These are phyloP conservation scores for Termitomyces sp. DNA, from an alignment of 768 basidiomycete species.

Conservation along the genomic window DNA sequence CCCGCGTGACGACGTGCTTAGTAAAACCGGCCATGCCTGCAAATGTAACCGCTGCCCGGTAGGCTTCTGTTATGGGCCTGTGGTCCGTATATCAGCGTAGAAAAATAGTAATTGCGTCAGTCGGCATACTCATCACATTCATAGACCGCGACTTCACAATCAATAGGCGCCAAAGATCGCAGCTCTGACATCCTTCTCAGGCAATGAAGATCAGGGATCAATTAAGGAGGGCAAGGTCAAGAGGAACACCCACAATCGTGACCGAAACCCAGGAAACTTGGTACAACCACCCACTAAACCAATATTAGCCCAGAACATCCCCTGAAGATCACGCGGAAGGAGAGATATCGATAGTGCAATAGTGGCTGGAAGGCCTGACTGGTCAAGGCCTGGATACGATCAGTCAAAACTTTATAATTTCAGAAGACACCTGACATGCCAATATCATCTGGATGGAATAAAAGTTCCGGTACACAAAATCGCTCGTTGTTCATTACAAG, in stretches of 20 bases:
- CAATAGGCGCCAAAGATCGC: conserved; percentile 74
- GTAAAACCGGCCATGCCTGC: conserved; percentile 46
- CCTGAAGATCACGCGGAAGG: conserved; percentile 77
- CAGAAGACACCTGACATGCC: conserved; percentile 40
- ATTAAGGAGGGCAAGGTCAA: conserved; percentile 4
- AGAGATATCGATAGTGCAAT: conserved; percentile 71
- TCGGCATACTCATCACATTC: conserved; percentile 64
- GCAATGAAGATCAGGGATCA: conserved; percentile 4
- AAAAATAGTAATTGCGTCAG: conserved; percentile 3
- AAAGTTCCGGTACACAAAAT: conserved; percentile 86
- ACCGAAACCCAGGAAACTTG: conserved; percentile 66
- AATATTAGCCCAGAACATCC: conserved; percentile 96
- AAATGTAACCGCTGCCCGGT: conserved; percentile 55
- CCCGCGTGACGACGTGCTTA: conserved; percentile 57
- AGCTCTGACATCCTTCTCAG: conserved; percentile 63
- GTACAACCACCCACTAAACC: conserved; percentile 83
- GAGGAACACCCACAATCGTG: conserved; percentile 59
- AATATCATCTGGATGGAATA: conserved; percentile 88
- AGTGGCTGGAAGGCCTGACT: conserved; percentile 71
- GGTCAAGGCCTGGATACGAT: conserved; percentile 55
- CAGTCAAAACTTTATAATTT: conserved; percentile 18
- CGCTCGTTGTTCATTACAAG: conserved; percentile 88
- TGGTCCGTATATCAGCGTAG: conserved; percentile 8
- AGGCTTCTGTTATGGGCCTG: conserved; percentile 65
- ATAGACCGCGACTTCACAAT: conserved; percentile 70